Evolutionary conservation across 106 monocot species (phyloP).

Genomic region (Iris macrosiphon): DNA sequence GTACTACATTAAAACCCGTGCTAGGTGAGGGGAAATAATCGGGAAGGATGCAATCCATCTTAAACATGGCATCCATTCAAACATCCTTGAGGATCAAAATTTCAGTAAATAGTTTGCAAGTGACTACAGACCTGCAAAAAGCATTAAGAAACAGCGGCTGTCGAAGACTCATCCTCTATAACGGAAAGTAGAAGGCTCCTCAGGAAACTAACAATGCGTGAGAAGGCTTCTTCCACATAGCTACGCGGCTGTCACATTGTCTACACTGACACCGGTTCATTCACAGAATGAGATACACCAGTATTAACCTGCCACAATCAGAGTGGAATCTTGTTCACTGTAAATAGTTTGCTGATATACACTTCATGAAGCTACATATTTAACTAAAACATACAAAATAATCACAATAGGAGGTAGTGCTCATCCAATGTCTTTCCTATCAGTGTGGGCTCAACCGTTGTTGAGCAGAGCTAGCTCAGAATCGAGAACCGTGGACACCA

Average conservation of each 20-base stretch:
- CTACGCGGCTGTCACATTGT: neutral
- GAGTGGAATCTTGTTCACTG: neutral
- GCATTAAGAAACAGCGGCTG: too few species aligned
- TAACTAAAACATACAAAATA: neutral
- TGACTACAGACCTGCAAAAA: too few species aligned
- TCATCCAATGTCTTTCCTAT: neutral
- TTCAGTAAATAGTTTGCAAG: neutral
- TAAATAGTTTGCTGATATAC: neutral
- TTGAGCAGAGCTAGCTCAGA: neutral
- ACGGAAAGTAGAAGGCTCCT: neutral
- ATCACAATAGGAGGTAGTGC: neutral
- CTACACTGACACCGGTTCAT: neutral
- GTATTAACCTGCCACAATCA: neutral
- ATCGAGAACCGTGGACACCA: neutral
- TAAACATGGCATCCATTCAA: too few species aligned
- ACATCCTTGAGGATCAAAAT: constrained; percentile 12
- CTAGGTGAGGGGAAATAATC: too few species aligned
- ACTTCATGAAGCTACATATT: neutral
- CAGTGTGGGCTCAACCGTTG: too few species aligned
- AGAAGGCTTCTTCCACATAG: constrained; percentile 10
- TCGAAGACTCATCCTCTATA: too few species aligned
- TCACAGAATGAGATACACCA: neutral
- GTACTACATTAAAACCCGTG: too few species aligned
- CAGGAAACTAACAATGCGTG: constrained; percentile 10
- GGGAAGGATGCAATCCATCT: too few species aligned